phyloP scores from a whole-genome alignment of 306 rosid genomes.

The Castanea crenata region DNA sequence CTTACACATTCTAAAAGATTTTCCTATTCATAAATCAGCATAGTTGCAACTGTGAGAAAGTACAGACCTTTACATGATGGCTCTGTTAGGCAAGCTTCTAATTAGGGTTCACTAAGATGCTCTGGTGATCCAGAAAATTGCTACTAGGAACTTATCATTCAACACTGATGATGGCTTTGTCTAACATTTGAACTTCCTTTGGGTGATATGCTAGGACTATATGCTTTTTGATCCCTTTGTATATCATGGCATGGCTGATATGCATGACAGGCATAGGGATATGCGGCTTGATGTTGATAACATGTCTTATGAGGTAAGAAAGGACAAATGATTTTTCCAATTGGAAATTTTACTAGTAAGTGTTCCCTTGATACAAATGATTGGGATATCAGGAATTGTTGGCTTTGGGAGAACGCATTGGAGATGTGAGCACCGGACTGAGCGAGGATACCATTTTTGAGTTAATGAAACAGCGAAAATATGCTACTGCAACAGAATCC shows the following conservation, averaged over 20 bases:
- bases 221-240: slow-evolving; percentile 74
- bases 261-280: slow-evolving; percentile 90
- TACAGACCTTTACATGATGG: slow-evolving; percentile 11
- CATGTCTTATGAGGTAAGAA: slow-evolving; percentile 86
- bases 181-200: background rate
- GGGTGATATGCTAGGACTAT: slow-evolving; percentile 59
- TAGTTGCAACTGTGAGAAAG: slow-evolving; percentile 17
- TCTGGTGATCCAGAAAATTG: slow-evolving; percentile 17
- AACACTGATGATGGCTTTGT: slow-evolving; percentile 11
- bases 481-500: slow-evolving; percentile 25
- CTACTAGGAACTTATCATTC: slow-evolving; percentile 10
- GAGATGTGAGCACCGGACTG: slow-evolving; percentile 80
- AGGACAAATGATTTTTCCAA: slow-evolving; percentile 17
- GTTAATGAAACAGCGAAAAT: slow-evolving; percentile 55
- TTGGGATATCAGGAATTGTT: slow-evolving; percentile 63
- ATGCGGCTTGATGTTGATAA: slow-evolving; percentile 97
- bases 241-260: slow-evolving; percentile 74
- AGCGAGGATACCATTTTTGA: slow-evolving; percentile 55
- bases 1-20: background rate
- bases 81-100: slow-evolving; percentile 16
- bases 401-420: slow-evolving; percentile 87
- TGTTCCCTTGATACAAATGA: slow-evolving; percentile 21
- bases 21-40: background rate
- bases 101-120: background rate
- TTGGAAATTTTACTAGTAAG: background rate